A percentile compares a stretch with the other conserved stretches of the same genome.
phyloP scores from a whole-genome alignment of 139 green algal genomes.

The Tetradesmus lagerheimii region DNA sequence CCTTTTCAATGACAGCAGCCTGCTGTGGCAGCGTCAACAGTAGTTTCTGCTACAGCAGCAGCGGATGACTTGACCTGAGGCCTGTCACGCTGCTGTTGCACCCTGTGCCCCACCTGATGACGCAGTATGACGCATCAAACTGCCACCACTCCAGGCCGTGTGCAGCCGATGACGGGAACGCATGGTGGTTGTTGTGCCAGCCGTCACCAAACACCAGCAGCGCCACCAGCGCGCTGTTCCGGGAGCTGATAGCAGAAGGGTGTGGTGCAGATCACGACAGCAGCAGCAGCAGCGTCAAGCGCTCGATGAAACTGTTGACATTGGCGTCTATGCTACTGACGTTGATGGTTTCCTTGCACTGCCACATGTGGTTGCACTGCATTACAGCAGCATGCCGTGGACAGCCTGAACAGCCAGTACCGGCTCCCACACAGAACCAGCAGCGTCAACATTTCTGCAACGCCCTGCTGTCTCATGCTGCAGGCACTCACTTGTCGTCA shows the following conservation, averaged over 20 bases:
- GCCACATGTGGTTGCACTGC: too few relatives aligned
- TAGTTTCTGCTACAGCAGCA: not conserved
- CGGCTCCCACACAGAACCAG: not conserved
- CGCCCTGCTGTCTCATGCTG: not conserved
- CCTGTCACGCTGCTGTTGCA: not conserved
- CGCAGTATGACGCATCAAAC: slow-evolving; percentile 45
- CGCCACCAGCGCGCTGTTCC: slow-evolving; percentile 68
- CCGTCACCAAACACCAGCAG: slow-evolving; percentile 82
- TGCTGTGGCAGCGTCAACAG: not conserved
- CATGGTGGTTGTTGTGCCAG: slow-evolving; percentile 78
- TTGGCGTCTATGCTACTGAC: not conserved
- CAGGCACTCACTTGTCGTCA: not conserved
- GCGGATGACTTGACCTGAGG: slow-evolving; percentile 2
- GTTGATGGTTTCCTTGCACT: too few relatives aligned
- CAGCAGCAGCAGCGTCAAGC: not conserved
- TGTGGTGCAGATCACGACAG: not conserved
- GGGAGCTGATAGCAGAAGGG: slow-evolving; percentile 60
- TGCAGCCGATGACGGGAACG: slow-evolving; percentile 75
- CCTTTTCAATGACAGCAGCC: too few relatives aligned
- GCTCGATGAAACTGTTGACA: too few relatives aligned
- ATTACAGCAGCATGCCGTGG: too few relatives aligned
- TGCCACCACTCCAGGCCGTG: slow-evolving; percentile 86
- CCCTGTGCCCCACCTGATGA: slow-evolving; percentile 1
- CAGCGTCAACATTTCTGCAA: not conserved
- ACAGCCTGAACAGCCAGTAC: too few relatives aligned